Evolutionary conservation across 2,329 filamentous ascomycete genomes (phyloP).

Genomic region (Chaetoscypha palmicola): DNA sequence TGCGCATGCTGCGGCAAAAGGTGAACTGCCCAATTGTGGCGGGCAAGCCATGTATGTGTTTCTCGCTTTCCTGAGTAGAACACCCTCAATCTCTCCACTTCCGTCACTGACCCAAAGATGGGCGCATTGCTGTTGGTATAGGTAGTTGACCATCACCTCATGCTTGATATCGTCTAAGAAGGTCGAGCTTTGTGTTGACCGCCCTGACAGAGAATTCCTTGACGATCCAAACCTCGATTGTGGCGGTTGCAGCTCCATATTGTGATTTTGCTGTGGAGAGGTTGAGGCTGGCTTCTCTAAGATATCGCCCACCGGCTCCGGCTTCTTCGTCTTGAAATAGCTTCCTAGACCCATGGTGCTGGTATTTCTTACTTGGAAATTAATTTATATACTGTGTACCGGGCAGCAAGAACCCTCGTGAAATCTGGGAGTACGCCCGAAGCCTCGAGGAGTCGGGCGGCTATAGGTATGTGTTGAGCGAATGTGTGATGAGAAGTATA

Average conservation of each 20-base stretch:
- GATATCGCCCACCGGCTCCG: conserved; percentile 23
- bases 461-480: conserved; percentile 15
- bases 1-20: conserved; percentile 57
- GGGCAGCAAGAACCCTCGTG: conserved; percentile 19
- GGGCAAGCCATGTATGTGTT: conserved; percentile 70
- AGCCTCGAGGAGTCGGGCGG: background rate
- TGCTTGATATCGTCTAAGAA: conserved; percentile 68
- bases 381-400: conserved; percentile 6
- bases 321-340: conserved; percentile 55
- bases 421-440: conserved; percentile 2
- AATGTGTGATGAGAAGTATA: conserved; percentile 23
- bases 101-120: conserved; percentile 67
- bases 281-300: conserved; percentile 20
- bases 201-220: conserved; percentile 45
- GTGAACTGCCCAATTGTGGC: conserved; percentile 52
- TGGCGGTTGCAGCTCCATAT: conserved; percentile 44
- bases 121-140: conserved; percentile 73
- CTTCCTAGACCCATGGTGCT: conserved; percentile 50
- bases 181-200: conserved; percentile 41
- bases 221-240: conserved; percentile 43
- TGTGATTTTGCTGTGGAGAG: conserved; percentile 31
- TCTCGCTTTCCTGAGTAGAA: conserved; percentile 60
- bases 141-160: conserved; percentile 77
- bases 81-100: conserved; percentile 62
- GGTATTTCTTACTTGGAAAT: conserved; percentile 17